A percentile compares a stretch with the other conserved stretches of the same genome.
Evolutionary conservation across 129 eudicot genomes (phyloP).

Genomic region (Tagetes patula): DNA sequence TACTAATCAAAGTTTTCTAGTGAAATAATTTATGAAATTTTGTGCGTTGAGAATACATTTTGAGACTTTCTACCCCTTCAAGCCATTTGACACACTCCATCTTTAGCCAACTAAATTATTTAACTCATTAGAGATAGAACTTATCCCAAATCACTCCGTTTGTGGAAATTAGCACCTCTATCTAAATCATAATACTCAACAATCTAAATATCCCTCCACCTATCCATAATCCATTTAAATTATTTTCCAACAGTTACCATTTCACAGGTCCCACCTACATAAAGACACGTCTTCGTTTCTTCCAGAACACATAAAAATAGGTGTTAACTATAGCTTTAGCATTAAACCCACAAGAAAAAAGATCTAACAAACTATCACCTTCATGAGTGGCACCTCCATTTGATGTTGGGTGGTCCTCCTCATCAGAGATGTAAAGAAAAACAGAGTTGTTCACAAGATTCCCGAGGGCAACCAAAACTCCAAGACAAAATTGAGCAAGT

Average conservation of each 20-base stretch:
- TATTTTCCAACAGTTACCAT: background rate
- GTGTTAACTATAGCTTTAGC: constrained; percentile 8
- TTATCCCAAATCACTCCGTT: background rate
- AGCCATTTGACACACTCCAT: constrained; percentile 1
- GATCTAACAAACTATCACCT: constrained; percentile 31
- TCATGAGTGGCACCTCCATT: constrained; percentile 37
- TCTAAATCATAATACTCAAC: background rate
- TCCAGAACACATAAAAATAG: background rate
- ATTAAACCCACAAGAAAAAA: background rate
- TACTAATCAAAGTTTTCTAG: background rate
- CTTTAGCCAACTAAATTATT: background rate
- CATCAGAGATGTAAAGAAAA: constrained; percentile 42
- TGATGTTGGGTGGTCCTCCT: constrained; percentile 28
- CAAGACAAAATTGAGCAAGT: constrained; percentile 57
- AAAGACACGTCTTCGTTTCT: background rate
- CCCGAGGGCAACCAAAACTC: constrained; percentile 51
- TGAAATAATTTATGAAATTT: background rate
- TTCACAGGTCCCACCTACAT: background rate
- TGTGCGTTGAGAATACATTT: background rate
- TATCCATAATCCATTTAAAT: background rate
- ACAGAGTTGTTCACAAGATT: constrained; percentile 56
- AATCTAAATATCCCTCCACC: background rate
- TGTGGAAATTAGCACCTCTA: background rate
- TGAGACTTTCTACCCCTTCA: background rate
- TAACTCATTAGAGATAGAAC: background rate